Evolutionary conservation across 345 rosid species (phyloP), one percentile per base, ranked within the genome.

Genomic region (Aethionema arabicum): DNA sequence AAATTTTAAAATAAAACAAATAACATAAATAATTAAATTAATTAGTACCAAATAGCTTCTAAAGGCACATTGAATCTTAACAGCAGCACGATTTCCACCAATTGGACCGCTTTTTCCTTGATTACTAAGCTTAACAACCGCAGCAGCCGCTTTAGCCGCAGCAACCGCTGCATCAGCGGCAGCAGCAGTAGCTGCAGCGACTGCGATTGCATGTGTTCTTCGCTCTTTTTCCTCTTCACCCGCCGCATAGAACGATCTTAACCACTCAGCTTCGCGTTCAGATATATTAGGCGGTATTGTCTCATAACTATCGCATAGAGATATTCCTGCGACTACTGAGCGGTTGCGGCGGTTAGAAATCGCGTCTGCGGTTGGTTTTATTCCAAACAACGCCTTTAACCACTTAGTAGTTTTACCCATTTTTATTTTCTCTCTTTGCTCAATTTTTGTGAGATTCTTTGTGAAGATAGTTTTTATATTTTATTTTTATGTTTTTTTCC

Each of bases 321-420:
- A 62, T 30, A 50, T 45, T 39, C 69, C 69, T 4, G 45, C 36
- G 46, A 54, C 30, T 0, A 61, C 12, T 31, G 59, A 56, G 29
- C 74, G 65, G 69, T 62, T 39, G 32, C 56, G 12, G n/a, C 58
- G 69, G 65, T 56, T 69, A 11, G 63, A 52, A 33, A 50, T 50
- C 37, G 50, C 70, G 38, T 64, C 51, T 2, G 78, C 44, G 38
- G 63, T 80, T 3, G 69, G 69, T 77, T 83, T 85, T 59, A 85
- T 77, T 35, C 95, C 86, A 29, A 90, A 82, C 68, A 90, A 64
- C 61, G 81, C 78, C 78, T 78, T 90, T 12, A 90, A 67, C 97
- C 97, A 87, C 65, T 82, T 84, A 5, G 78, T 61, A 12, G 86
- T 91, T 66, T 81, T 82, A 41, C 95, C 96, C 95, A 88, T 85